Evolutionary conservation across 371 early-diverging fungal species (phyloP), one percentile per base, ranked within the genome.

Genomic region (Mucor plumbeus): DNA sequence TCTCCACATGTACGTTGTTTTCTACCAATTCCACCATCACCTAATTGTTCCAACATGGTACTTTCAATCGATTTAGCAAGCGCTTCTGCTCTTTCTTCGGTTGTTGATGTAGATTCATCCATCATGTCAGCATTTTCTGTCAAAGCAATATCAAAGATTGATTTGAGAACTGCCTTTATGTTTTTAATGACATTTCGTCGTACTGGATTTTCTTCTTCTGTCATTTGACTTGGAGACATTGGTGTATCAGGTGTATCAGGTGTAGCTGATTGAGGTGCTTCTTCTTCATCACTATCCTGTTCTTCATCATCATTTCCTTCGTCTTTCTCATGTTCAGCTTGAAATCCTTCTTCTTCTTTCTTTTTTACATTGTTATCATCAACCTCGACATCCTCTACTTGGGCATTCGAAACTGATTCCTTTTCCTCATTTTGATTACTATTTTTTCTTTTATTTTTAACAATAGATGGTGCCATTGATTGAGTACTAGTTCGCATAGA

Each of bases 121-220:
- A 77, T 71, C 43, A 77, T 50, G 1, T 59, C 59, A 4, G 80
- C 71, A 44, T 75, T 75, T 10, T 80, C 74, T 31, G 68, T 67
- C 38, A 72, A 15, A 4, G 75, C 74, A 31, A 38, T 38, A 9
- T 67, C 69, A 21, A 83, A 61, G n/a, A 80, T 79, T 3, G 71
- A 39, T 54, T 73, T 72, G 31, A 83, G 40, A 3, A 74, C 66
- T 5, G 68, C 74, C 1, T 80, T 76, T 66, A 88, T 71, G 39
- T 81, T 86, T 67, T 86, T 88, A 47, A 85, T 75, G 0, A 85
- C 88, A 38, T 85, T 86, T 34, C 79, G 79, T 17, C 88, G 84
- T 15, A 88, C 74, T 7, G 88, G 82, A 31, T 88, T 82, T 34
- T 82, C 78, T 57, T 82, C 83, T n/a, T 76, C 71, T 38, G 76